Percentiles rank a stretch among this genome's conserved stretches.
These are phyloP conservation scores for Seiridium unicorne DNA, from an alignment of 2,329 filamentous ascomycete genomes.

Conservation along the genomic window DNA sequence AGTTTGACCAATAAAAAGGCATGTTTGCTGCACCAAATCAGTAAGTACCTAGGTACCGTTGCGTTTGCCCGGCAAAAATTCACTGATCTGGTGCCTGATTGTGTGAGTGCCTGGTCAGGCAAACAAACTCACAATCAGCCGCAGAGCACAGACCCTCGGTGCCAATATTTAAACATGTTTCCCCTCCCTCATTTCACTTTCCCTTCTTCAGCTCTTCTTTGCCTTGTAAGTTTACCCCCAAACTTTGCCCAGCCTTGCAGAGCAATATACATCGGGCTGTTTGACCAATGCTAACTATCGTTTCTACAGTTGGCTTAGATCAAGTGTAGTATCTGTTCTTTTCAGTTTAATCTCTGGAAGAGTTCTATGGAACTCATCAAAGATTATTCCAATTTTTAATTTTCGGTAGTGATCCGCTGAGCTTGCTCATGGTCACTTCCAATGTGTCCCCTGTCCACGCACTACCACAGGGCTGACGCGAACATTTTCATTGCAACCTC, in stretches of 20 bases:
- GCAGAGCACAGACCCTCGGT: not conserved
- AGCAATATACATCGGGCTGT: not conserved
- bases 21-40: not conserved
- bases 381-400: constrained; percentile 68
- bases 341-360: constrained; percentile 66
- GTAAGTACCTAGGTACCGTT: not conserved
- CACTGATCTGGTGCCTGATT: not conserved
- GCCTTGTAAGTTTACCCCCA: constrained; percentile 33
- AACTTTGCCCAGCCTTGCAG: not conserved
- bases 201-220: constrained; percentile 37
- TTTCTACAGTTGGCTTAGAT: constrained; percentile 11
- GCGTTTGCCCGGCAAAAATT: not conserved
- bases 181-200: constrained; percentile 7
- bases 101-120: not conserved
- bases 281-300: not conserved
- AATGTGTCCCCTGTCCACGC: constrained; percentile 64
- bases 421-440: constrained; percentile 57
- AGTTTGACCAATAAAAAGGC: not conserved
- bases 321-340: constrained; percentile 64
- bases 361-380: constrained; percentile 10
- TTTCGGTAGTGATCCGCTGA: constrained; percentile 46
- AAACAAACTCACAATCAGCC: not conserved
- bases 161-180: constrained; percentile 4
- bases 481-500: constrained; percentile 47
- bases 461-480: constrained; percentile 60